Conservation (phyloP, 768 basidiomycete species). For the Russula sp. region DNA sequence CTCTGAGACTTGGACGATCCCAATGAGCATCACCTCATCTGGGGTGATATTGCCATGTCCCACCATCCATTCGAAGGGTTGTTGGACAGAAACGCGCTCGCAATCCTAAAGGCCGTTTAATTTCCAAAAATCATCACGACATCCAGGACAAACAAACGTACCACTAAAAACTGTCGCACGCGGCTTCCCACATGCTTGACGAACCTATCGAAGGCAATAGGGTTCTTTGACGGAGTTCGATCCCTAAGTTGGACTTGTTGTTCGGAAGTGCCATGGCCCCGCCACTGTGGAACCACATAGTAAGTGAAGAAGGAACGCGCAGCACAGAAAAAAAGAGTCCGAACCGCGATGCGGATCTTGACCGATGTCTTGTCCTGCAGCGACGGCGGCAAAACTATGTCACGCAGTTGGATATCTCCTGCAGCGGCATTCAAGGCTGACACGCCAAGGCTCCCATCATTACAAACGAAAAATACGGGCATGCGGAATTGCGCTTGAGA, state of each 20-base stretch:
- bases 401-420: slow-evolving; percentile 9
- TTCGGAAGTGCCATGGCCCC: slow-evolving; percentile 14
- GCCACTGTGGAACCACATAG: slow-evolving; percentile 13
- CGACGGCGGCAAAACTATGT: neutral
- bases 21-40: slow-evolving; percentile 25
- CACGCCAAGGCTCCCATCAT: slow-evolving; percentile 17
- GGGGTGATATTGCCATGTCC: slow-evolving; percentile 12
- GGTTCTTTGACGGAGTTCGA: neutral
- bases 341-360: slow-evolving; percentile 22
- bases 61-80: slow-evolving; percentile 4
- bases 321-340: neutral
- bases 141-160: slow-evolving; percentile 1
- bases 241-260: slow-evolving; percentile 20
- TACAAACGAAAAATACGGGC: slow-evolving; percentile 23
- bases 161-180: slow-evolving; percentile 15
- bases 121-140: slow-evolving; percentile 5
- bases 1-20: slow-evolving; percentile 25
- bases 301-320: neutral
- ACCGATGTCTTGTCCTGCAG: slow-evolving; percentile 12
- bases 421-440: slow-evolving; percentile 14
- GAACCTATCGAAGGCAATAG: slow-evolving; percentile 10
- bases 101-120: slow-evolving; percentile 7
- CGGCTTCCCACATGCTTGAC: slow-evolving; percentile 20
- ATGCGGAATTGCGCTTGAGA: slow-evolving; percentile 10
- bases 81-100: slow-evolving; percentile 4